Base-by-base conservation (phyloP, 2,329 filamentous ascomycete species). In the Curvularia verruculosa region DNA sequence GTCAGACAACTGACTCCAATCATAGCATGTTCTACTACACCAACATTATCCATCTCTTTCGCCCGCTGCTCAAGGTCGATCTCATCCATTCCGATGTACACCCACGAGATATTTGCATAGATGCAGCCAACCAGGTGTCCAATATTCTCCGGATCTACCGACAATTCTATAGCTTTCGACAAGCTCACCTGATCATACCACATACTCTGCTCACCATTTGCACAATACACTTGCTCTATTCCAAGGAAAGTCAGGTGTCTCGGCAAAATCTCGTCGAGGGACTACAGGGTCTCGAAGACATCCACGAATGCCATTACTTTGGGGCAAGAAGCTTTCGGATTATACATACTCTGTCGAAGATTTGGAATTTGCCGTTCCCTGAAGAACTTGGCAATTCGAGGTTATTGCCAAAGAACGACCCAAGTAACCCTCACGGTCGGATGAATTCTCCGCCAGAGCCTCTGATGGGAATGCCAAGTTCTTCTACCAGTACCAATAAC, bases 1-100 rank as follows among this genome's bases (percentile, higher is more conserved):
- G 4, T 26, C 41, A 34, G 34, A 9, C 12, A 46, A 49, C 63
- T 66, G 50, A 69, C 51, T 36, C 12, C 15, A 19, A 12, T 46
- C 15, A 1, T 3, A 75, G 72, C 71, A 88, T 90, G 87, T 86
- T 89, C 61, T 89, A 89, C 68, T 84, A 90, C 67, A 88, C 87
- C 59, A 84, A 86, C 28, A 87, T 88, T n/a, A 74, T 89, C 0
- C 83, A 91, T n/a, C 82, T 92, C 1, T 92, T 92, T 70, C 83
- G 89, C 6, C 89, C 89, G 0, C 81, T 92, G 36, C 87, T 91
- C 68, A 90, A 90, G 65, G 82, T 88, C 21, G 78, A 81, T 49
- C 65, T 81, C 13, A 67, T 76, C 46, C 84, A 85, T 8, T 89
- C 87, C 7, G 83, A 84, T 49, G 79, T 90, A 2, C 80, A 81